Conservation (phyloP, 2,329 filamentous ascomycete genomes). For the Colletotrichum aenigma region DNA sequence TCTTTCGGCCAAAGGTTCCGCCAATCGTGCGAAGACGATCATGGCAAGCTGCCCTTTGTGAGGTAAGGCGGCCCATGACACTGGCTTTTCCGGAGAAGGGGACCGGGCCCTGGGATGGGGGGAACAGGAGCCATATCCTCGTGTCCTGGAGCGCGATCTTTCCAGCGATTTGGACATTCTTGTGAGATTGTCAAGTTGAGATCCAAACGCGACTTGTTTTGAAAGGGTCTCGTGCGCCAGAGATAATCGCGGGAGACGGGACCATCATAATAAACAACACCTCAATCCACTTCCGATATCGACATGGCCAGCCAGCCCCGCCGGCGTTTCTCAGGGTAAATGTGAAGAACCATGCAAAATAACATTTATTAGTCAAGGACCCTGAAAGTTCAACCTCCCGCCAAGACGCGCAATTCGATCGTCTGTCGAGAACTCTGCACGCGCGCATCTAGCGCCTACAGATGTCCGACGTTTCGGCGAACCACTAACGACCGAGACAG, state of each 20-base stretch:
- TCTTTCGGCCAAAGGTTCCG: slow-evolving; percentile 29
- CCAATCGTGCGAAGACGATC: slow-evolving; percentile 28
- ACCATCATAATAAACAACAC: not conserved
- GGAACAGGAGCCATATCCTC: not conserved
- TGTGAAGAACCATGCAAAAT: not conserved
- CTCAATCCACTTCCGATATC: not conserved
- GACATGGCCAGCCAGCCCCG: not conserved
- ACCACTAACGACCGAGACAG: not conserved
- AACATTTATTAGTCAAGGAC: not conserved
- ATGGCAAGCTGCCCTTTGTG: slow-evolving; percentile 28
- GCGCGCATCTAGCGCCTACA: not conserved
- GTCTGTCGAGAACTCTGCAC: not conserved
- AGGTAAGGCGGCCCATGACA: slow-evolving; percentile 25
- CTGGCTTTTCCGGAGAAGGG: not conserved
- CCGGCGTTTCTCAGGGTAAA: not conserved
- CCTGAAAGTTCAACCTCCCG: not conserved
- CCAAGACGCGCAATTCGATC: not conserved
- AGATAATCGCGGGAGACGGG: not conserved
- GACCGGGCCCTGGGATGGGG: not conserved
- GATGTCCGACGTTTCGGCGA: not conserved
- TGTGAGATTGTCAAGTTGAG: not conserved
- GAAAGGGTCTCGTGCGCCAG: not conserved
- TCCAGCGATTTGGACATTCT: not conserved
- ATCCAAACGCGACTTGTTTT: not conserved
- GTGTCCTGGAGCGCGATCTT: not conserved